phyloP scores from a whole-genome alignment of 2,329 filamentous ascomycete genomes.

The Elsinoe arachidis region DNA sequence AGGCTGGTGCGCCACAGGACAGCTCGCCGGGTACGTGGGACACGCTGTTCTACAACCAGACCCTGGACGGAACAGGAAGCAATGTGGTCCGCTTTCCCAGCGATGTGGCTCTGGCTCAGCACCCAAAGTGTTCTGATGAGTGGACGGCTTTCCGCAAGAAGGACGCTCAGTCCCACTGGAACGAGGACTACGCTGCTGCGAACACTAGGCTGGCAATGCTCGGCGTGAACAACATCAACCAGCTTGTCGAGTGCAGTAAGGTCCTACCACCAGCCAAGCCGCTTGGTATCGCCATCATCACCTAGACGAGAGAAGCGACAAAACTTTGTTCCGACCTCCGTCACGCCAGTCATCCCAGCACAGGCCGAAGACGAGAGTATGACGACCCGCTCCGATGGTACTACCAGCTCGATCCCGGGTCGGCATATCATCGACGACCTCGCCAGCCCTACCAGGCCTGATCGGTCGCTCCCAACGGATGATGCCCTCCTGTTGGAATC shows the following conservation, averaged over 20 bases:
- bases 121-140: conserved; percentile 27
- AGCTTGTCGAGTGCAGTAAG: conserved; percentile 21
- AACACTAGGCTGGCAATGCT: conserved; percentile 16
- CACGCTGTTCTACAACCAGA: conserved; percentile 30
- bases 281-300: not conserved
- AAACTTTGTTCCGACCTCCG: not conserved
- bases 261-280: conserved; percentile 17
- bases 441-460: not conserved
- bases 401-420: not conserved
- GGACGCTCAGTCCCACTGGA: conserved; percentile 19
- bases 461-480: not conserved
- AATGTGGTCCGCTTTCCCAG: conserved; percentile 31
- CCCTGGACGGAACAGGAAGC: conserved; percentile 22
- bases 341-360: conserved; percentile 3
- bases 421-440: not conserved
- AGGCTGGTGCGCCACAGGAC: conserved; percentile 31
- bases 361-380: not conserved
- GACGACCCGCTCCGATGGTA: not conserved
- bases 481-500: not conserved
- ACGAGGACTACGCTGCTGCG: conserved; percentile 13
- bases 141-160: conserved; percentile 21
- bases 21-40: conserved; percentile 32
- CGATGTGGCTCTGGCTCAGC: conserved; percentile 28
- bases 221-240: conserved; percentile 24
- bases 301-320: not conserved